A percentile compares a stretch with the other conserved stretches of the same genome.
phyloP scores from a whole-genome alignment of 2,329 filamentous ascomycete species.

The Fusarium euwallaceae region DNA sequence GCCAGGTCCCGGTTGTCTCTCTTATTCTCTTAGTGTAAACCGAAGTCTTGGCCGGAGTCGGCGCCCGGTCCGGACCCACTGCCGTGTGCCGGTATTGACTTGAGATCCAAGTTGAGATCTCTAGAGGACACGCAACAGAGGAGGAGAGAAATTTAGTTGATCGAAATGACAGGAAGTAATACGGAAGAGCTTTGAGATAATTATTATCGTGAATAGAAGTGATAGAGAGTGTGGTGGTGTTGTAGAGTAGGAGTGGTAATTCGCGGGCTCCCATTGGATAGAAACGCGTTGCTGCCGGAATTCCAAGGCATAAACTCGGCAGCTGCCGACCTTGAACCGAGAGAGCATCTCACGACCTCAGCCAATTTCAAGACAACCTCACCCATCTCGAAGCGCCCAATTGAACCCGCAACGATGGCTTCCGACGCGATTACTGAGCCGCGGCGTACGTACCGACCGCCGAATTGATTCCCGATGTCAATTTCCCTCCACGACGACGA shows the following conservation, averaged over 20 bases:
- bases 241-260: slow-evolving; percentile 42
- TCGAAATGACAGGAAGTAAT: not conserved
- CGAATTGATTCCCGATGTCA: slow-evolving; percentile 4
- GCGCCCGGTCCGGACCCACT: slow-evolving; percentile 31
- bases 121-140: not conserved
- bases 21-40: slow-evolving; percentile 4
- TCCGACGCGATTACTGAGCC: slow-evolving; percentile 54
- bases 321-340: slow-evolving; percentile 49
- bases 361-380: slow-evolving; percentile 44
- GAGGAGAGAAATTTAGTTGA: accelerated
- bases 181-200: not conserved
- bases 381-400: slow-evolving; percentile 49
- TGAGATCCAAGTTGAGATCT: slow-evolving; percentile 16
- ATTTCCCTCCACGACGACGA: slow-evolving; percentile 27
- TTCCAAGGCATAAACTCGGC: slow-evolving; percentile 43
- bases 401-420: slow-evolving; percentile 54
- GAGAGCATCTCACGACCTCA: slow-evolving; percentile 45
- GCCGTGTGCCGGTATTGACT: slow-evolving; percentile 5
- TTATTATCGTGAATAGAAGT: not conserved
- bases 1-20: not conserved
- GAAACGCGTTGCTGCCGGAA: slow-evolving; percentile 38
- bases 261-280: slow-evolving; percentile 40
- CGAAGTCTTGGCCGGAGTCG: slow-evolving; percentile 19
- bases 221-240: not conserved
- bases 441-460: slow-evolving; percentile 52